Evolutionary conservation across 202 grass and related monocot genomes (phyloP).

Genomic region (Zizania palustris): DNA sequence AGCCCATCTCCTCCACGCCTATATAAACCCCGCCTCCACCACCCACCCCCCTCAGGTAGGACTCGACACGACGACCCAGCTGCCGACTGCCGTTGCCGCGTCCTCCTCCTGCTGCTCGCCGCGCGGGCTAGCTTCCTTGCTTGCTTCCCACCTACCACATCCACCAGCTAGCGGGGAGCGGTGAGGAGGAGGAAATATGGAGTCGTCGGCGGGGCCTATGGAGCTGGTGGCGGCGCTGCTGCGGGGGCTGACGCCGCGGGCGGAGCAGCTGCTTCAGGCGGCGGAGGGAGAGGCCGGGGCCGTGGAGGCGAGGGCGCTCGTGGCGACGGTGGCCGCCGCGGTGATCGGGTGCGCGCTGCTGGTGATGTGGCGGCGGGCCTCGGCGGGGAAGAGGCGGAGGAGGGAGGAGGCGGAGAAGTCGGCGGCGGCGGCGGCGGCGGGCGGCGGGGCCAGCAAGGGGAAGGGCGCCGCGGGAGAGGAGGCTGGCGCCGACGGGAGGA

Average conservation of each 20-base stretch:
- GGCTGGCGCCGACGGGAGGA: slow-evolving; percentile 54
- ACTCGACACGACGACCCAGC: background rate
- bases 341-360: slow-evolving; percentile 58
- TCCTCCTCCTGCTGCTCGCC: background rate
- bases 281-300: background rate
- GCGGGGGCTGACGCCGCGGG: slow-evolving; percentile 37
- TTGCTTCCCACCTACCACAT: slow-evolving; percentile 23
- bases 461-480: slow-evolving; percentile 24
- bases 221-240: slow-evolving; percentile 64
- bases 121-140: too few relatives aligned
- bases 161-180: background rate
- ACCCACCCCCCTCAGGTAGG: slow-evolving; percentile 11
- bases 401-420: slow-evolving; percentile 24
- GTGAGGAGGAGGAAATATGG: background rate
- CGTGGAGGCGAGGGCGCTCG: slow-evolving; percentile 29
- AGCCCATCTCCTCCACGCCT: background rate
- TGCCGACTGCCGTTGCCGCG: background rate
- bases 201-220: slow-evolving; percentile 46
- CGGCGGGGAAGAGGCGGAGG: slow-evolving; percentile 43
- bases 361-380: slow-evolving; percentile 45
- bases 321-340: slow-evolving; percentile 54
- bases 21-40: slow-evolving; percentile 36
- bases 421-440: background rate
- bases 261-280: background rate
- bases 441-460: too few relatives aligned